Percentiles rank a stretch among this genome's conserved stretches.
Conservation (phyloP, 139 green algal genomes). For the Medakamo hakoo region DNA sequence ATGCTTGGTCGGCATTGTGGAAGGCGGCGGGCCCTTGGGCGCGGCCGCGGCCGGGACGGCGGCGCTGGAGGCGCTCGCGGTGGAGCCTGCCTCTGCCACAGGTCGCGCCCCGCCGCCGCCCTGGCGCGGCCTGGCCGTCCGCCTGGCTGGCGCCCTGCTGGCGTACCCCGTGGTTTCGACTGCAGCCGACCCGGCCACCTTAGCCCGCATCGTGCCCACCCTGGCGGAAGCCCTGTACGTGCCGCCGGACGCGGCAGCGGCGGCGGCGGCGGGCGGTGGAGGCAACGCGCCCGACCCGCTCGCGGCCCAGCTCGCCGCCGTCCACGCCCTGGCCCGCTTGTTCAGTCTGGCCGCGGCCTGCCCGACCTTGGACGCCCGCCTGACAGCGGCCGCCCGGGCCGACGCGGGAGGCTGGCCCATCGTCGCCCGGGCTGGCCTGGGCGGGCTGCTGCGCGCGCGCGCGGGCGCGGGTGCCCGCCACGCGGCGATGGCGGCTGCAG, state of each 20-base stretch:
- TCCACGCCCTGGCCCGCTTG: background rate
- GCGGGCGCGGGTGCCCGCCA: background rate
- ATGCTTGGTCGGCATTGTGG: background rate
- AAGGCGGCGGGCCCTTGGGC: background rate
- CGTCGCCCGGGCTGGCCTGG: background rate
- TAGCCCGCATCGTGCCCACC: background rate
- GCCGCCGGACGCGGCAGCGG: background rate
- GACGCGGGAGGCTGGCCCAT: background rate
- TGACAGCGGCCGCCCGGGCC: background rate
- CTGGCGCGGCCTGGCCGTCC: background rate
- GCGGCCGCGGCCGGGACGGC: no score
- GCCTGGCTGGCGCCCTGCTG: background rate
- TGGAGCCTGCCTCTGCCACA: background rate
- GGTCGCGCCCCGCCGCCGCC: no score
- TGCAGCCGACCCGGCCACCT: no score
- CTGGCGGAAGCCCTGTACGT: background rate
- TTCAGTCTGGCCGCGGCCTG: background rate
- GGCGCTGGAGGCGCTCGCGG: background rate
- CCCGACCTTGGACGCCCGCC: background rate
- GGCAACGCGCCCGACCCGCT: background rate
- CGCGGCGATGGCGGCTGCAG: background rate
- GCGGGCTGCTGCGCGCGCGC: background rate
- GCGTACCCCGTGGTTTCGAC: background rate
- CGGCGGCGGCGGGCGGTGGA: background rate
- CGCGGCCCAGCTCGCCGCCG: background rate